Base-by-base conservation (phyloP, 169 alveolate species). In the Pseudocohnilembus persalinus region DNA sequence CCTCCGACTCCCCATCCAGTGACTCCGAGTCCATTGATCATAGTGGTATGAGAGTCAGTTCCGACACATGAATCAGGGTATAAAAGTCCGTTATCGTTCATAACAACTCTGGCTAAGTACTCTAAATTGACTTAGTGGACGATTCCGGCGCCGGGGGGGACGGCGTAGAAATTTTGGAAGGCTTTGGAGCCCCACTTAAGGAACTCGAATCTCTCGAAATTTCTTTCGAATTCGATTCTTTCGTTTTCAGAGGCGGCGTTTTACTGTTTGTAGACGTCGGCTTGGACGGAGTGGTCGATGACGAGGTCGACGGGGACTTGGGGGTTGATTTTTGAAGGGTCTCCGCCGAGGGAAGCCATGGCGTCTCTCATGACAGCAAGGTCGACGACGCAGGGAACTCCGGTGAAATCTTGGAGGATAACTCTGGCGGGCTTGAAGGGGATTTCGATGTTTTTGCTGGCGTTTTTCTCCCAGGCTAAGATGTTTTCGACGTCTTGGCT, bases 141-240 rank as follows among this genome's bases (percentile, higher is more conserved):
- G 83, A 98, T 98, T 27, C 99, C 99, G 31, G 98, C 93, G n/a
- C 99, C 99, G 34, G 99, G 99, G n/a, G 99, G 99, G 74, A 98
- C 98, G 77, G 98, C 97, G 82, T 88, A 89, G 89, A 98, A 96
- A 89, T 97, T 97, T 82, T 97, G 85, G 87, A 98, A 97, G 72
- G 99, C 97, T 76, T 95, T 94, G 88, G 98, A 98, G 4, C 99
- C 99, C 99, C 99, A 98, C 87, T 98, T 98, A 64, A 98, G 92
- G 92, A 98, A 98, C 76, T 96, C 88, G 93, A 97, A 98, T 91
- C 99, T 95, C 87, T 98, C 99, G 35, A 90, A 72, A 94, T 98
- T 98, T 88, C 99, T 95, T 82, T 93, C 88, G 96, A 97, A 95
- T 88, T 98, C 99, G 31, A 97, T 90, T 81, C 94, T 97, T 91